Base-by-base conservation (phyloP, 208 protist species). In the Crithidia brevicula region DNA sequence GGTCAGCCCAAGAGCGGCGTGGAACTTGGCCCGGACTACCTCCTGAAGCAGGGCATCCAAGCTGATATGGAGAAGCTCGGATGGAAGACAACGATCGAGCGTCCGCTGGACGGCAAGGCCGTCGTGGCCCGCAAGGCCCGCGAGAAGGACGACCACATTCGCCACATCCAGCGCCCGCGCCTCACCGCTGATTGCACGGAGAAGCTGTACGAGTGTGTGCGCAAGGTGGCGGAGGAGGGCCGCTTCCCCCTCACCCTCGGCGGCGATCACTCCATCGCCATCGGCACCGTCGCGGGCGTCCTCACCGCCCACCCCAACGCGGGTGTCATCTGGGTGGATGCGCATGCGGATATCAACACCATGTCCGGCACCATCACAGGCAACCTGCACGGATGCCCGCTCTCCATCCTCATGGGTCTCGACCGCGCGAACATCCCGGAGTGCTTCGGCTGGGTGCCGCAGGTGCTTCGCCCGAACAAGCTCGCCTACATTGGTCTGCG, bases 311-410 rank as follows among this genome's bases (percentile, higher is more conserved):
- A 85, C 51, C 82, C 85, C 43, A 74, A 88, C 46, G 67, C 82
- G 5, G 79, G 84, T 36, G 67, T 93, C 9, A 72, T 93, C 20
- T 93, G 88, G 88, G 79, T 93, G 9, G 88, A 93, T 58, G 88
- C 88, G 13, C 88, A 93, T 47, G 82, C 85, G 6, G 88, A 93
- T 53, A 93, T 93, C 69, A 93, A 93, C 69, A 89, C 85, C 20
- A 81, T 84, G 51, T 67, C 53, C 18, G 50, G 66, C 40, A 82
- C 75, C 51, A 15, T 70, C 57, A 75, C 79, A 20, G 87, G 84
- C 49, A 91, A 93, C 71, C 86, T 93, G 13, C 88, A 93, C 63
- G 88, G 88, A 38, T 91, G 88, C 80, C 88, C 88, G 9, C 51
- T 93, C 4, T 79, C 81, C 10, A 69, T 85, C 43, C 62, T 93